Percentiles rank a stretch among this genome's conserved stretches.
These are phyloP conservation scores for Cryptococcus sp. DNA, from an alignment of 1,284 basidiomycete genomes.

Conservation along the genomic window DNA sequence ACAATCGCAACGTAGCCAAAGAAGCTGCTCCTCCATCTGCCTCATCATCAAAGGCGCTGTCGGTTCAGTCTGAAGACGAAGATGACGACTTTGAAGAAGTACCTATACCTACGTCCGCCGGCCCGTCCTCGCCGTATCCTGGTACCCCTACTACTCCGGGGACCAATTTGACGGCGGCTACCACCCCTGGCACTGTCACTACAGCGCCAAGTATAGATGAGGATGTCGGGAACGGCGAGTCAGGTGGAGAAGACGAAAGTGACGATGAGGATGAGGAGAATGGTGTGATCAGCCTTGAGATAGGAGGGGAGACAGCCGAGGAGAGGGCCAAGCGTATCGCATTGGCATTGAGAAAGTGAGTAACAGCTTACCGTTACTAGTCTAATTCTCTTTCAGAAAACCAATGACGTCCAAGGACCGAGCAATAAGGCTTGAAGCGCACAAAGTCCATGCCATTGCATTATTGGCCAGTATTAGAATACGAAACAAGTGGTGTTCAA, in stretches of 20 bases:
- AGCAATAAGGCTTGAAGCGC: slow-evolving; percentile 70
- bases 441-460: slow-evolving; percentile 81
- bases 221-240: slow-evolving; percentile 21
- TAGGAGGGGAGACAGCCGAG: slow-evolving; percentile 46
- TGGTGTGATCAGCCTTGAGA: slow-evolving; percentile 42
- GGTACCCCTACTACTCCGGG: slow-evolving; percentile 27
- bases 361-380: background rate
- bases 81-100: slow-evolving; percentile 52
- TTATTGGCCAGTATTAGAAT: slow-evolving; percentile 73
- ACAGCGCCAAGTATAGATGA: slow-evolving; percentile 26
- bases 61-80: slow-evolving; percentile 11
- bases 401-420: slow-evolving; percentile 61
- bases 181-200: slow-evolving; percentile 22
- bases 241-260: slow-evolving; percentile 22
- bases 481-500: slow-evolving; percentile 84
- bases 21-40: background rate
- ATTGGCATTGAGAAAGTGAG: slow-evolving; percentile 46
- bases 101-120: slow-evolving; percentile 35
- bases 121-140: slow-evolving; percentile 32
- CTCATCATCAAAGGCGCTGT: background rate
- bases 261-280: slow-evolving; percentile 27
- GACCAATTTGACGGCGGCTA: slow-evolving; percentile 15
- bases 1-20: background rate
- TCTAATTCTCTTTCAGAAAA: slow-evolving; percentile 33
- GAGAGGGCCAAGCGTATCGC: slow-evolving; percentile 44